Percentiles rank a stretch among this genome's conserved stretches.
Conservation (phyloP, 139 green algal genomes). For the Chlamydomonas sp. region DNA sequence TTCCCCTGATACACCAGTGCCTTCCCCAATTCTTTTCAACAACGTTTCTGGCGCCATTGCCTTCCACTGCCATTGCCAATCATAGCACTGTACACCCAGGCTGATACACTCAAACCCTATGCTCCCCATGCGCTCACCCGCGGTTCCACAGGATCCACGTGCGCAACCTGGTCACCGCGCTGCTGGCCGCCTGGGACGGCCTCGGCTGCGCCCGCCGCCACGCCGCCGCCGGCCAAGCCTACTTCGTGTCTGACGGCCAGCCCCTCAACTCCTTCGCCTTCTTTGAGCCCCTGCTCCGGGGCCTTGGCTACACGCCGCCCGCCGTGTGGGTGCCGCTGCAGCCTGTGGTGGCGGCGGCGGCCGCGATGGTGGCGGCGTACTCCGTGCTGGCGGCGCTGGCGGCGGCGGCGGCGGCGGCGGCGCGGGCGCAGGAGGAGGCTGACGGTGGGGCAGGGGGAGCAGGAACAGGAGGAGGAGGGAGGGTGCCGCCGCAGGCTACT, state of each 20-base stretch:
- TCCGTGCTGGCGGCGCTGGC: background rate
- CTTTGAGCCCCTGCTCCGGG: constrained; percentile 32
- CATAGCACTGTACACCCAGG: no score
- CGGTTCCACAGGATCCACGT: constrained; percentile 23
- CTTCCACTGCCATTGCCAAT: no score
- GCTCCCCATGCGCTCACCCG: background rate
- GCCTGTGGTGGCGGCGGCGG: background rate
- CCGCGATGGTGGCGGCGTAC: background rate
- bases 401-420: background rate
- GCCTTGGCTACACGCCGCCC: constrained; percentile 41
- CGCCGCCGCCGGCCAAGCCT: constrained; percentile 16
- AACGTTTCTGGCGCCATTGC: no score
- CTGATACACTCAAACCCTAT: background rate
- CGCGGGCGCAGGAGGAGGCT: background rate
- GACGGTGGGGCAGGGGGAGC: no score
- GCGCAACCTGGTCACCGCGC: constrained; percentile 10
- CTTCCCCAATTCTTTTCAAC: no score
- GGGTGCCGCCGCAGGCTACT: no score
- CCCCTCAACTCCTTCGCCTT: constrained; percentile 53
- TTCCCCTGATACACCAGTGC: no score
- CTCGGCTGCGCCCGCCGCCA: background rate
- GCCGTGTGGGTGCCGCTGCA: background rate
- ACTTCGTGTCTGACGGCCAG: constrained; percentile 39
- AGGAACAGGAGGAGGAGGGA: no score
- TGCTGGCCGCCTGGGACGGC: background rate